These are phyloP conservation scores for Chytridium lagenaria DNA, from an alignment of 371 early-diverging fungal species.

Conservation along the genomic window DNA sequence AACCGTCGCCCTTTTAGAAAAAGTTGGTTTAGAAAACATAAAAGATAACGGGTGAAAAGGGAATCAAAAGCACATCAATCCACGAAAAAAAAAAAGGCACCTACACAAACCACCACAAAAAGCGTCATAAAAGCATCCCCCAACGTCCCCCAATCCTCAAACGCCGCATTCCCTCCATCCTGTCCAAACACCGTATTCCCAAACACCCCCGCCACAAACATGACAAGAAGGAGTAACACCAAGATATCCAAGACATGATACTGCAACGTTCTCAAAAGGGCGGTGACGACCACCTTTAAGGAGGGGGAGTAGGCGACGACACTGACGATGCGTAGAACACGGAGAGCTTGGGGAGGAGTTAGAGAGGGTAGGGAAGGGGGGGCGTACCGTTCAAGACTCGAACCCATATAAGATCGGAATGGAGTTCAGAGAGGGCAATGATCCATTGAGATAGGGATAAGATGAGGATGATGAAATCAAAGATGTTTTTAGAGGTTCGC, in stretches of 20 bases:
- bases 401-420: neutral
- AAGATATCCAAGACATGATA: constrained; percentile 41
- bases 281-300: constrained; percentile 47
- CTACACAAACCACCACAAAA: constrained; percentile 42
- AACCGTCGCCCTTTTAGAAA: constrained; percentile 35
- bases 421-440: neutral
- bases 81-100: neutral
- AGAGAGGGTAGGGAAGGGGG: neutral
- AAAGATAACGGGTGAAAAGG: neutral
- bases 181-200: constrained; percentile 46
- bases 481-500: constrained; percentile 16
- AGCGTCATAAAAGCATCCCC: constrained; percentile 35
- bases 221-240: constrained; percentile 40
- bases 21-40: neutral
- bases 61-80: neutral
- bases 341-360: neutral
- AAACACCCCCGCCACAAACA: constrained; percentile 45
- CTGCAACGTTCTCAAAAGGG: constrained; percentile 39
- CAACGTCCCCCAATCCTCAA: constrained; percentile 33
- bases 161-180: neutral
- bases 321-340: constrained; percentile 19
- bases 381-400: constrained; percentile 15
- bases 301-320: constrained; percentile 15
- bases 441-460: constrained; percentile 16
- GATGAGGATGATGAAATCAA: constrained; percentile 23